phyloP scores from a whole-genome alignment of 2,329 filamentous ascomycete genomes.

The Aurifilum marmelostoma region DNA sequence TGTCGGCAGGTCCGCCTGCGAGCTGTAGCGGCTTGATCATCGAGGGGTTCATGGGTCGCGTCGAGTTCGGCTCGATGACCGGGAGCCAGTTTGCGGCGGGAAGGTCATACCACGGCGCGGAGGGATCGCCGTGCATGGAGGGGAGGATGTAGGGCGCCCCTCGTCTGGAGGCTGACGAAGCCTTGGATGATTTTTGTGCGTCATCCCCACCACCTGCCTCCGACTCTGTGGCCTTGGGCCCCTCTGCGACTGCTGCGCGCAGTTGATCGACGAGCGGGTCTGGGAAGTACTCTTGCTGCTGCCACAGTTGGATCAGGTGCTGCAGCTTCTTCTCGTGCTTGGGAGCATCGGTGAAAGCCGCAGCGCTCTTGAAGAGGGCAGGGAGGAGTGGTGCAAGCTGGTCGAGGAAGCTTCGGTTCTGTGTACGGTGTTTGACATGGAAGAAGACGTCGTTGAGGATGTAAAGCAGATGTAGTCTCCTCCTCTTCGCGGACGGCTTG shows the following conservation, averaged over 20 bases:
- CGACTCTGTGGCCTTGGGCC: conserved; percentile 38
- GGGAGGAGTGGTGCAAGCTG: conserved; percentile 63
- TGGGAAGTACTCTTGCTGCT: conserved; percentile 65
- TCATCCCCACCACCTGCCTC: conserved; percentile 32
- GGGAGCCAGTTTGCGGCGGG: conserved; percentile 82
- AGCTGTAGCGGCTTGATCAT: conserved; percentile 75
- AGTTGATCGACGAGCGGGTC: conserved; percentile 59
- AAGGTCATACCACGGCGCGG: conserved; percentile 77
- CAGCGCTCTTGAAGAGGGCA: conserved; percentile 62
- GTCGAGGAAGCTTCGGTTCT: conserved; percentile 54
- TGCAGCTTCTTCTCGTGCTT: conserved; percentile 69
- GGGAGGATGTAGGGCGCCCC: conserved; percentile 72
- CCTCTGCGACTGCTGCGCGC: conserved; percentile 56
- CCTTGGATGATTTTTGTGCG: conserved; percentile 47
- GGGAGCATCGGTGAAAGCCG: conserved; percentile 61
- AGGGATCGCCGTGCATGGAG: conserved; percentile 73
- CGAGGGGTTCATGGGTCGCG: conserved; percentile 71
- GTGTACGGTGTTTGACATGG: conserved; percentile 60
- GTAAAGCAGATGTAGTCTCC: conserved; percentile 76
- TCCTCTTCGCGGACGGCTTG: conserved; percentile 64
- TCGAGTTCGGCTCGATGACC: conserved; percentile 76
- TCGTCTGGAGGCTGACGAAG: conserved; percentile 17
- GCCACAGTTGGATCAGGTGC: conserved; percentile 71
- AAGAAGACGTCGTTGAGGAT: conserved; percentile 78
- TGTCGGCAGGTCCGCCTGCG: conserved; percentile 67